These are phyloP conservation scores for Lentinula edodes DNA, from an alignment of 768 basidiomycete species.

Conservation along the genomic window DNA sequence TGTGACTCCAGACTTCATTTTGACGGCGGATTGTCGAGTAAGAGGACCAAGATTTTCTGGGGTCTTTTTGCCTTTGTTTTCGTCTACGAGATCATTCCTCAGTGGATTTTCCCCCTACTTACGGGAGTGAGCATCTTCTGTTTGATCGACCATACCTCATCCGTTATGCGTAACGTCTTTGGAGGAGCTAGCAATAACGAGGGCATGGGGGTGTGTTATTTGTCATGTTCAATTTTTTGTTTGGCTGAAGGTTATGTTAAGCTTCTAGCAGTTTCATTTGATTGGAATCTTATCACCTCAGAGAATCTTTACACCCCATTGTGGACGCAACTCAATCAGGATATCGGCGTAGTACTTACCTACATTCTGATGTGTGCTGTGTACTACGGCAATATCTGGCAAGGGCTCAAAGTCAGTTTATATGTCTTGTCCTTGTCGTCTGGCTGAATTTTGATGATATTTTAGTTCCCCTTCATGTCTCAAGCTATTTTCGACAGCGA, in stretches of 20 bases:
- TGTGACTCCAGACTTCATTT: slow-evolving; percentile 23
- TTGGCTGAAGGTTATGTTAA: background rate
- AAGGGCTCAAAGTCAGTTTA: slow-evolving; percentile 2
- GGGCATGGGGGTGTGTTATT: slow-evolving; percentile 17
- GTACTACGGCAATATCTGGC: slow-evolving; percentile 18
- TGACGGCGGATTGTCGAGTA: slow-evolving; percentile 26
- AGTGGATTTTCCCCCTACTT: slow-evolving; percentile 28
- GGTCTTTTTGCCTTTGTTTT: slow-evolving; percentile 26
- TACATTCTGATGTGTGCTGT: slow-evolving; percentile 6
- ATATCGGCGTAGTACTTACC: slow-evolving; percentile 13
- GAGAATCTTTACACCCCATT: slow-evolving; percentile 1
- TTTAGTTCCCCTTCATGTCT: slow-evolving; percentile 14
- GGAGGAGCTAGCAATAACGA: slow-evolving; percentile 32
- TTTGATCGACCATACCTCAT: slow-evolving; percentile 17
- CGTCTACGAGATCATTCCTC: slow-evolving; percentile 31
- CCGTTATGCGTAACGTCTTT: slow-evolving; percentile 30
- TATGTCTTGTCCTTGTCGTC: background rate
- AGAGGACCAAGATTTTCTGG: slow-evolving; percentile 33
- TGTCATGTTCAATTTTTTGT: background rate
- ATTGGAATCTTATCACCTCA: slow-evolving; percentile 22
- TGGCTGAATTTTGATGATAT: background rate
- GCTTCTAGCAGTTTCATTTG: slow-evolving; percentile 22
- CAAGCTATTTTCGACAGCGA: slow-evolving; percentile 6
- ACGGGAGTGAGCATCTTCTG: slow-evolving; percentile 28
- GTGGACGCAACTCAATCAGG: slow-evolving; percentile 16